These are phyloP conservation scores for Coix lacrymajobi DNA, from an alignment of 176 grass and related monocot species.

Conservation along the genomic window DNA sequence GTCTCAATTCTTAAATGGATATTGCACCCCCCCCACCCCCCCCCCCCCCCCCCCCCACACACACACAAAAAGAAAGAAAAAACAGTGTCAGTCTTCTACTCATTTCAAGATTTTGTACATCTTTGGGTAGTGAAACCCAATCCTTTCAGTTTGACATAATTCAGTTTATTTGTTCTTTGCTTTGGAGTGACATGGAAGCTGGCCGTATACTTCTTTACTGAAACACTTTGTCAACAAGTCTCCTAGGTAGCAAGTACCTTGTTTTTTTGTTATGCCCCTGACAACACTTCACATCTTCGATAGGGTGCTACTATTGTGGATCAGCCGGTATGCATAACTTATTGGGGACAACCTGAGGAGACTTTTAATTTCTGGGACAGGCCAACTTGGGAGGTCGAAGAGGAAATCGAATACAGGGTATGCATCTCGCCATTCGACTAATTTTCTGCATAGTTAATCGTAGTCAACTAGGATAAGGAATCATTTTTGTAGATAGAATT, in stretches of 20 bases:
- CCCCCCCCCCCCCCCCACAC: too few species aligned
- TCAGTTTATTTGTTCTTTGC: neutral
- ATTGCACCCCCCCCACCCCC: too few species aligned
- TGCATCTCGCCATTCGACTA: slow-evolving; percentile 1
- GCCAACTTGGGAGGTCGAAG: slow-evolving; percentile 52
- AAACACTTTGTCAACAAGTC: neutral
- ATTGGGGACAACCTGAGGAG: slow-evolving; percentile 67
- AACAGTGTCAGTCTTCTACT: neutral
- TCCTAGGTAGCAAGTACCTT: neutral
- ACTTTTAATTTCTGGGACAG: slow-evolving; percentile 70
- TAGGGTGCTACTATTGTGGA: slow-evolving; percentile 97
- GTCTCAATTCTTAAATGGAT: neutral
- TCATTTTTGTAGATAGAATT: neutral
- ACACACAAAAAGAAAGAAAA: too few species aligned
- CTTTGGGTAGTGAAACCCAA: neutral
- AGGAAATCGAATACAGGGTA: slow-evolving; percentile 66
- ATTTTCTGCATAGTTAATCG: neutral
- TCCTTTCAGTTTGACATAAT: neutral
- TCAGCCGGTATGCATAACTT: slow-evolving; percentile 86
- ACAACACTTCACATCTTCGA: neutral
- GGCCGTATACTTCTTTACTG: neutral
- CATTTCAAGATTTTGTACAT: neutral
- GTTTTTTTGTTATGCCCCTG: neutral
- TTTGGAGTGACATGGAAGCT: neutral
- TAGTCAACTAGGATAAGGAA: neutral